phyloP scores from a whole-genome alignment of 805 yeast genomes.

The Yamadazyma sp. region DNA sequence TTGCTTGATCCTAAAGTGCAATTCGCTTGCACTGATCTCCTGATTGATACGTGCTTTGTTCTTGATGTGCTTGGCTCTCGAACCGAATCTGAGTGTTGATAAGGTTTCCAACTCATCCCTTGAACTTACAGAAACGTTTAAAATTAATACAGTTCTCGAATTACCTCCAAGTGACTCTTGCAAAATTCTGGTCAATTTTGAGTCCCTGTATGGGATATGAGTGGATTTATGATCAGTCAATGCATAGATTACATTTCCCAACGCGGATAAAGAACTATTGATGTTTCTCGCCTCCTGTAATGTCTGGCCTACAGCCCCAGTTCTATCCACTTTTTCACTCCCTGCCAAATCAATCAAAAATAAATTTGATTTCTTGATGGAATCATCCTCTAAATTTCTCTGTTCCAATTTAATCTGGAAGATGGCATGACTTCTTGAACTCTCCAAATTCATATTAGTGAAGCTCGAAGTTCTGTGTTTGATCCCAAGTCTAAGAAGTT shows the following conservation, averaged over 20 bases:
- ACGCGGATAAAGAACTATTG: slow-evolving; percentile 71
- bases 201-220: slow-evolving; percentile 85
- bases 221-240: slow-evolving; percentile 66
- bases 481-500: slow-evolving; percentile 59
- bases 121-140: slow-evolving; percentile 83
- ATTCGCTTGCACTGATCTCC: slow-evolving; percentile 52
- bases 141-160: slow-evolving; percentile 83
- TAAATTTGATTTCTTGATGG: slow-evolving; percentile 60
- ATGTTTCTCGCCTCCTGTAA: slow-evolving; percentile 84
- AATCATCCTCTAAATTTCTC: slow-evolving; percentile 52
- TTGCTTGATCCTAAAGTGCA: slow-evolving; percentile 40
- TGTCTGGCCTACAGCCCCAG: slow-evolving; percentile 72
- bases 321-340: slow-evolving; percentile 73
- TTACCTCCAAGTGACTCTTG: slow-evolving; percentile 87
- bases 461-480: slow-evolving; percentile 54
- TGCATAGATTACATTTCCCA: slow-evolving; percentile 80
- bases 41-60: slow-evolving; percentile 66
- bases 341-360: slow-evolving; percentile 86
- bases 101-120: slow-evolving; percentile 77
- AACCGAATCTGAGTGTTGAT: slow-evolving; percentile 85
- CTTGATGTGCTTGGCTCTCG: slow-evolving; percentile 77
- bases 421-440: slow-evolving; percentile 80
- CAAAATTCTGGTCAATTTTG: slow-evolving; percentile 69
- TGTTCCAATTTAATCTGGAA: slow-evolving; percentile 69
- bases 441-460: slow-evolving; percentile 69